phyloP scores from a whole-genome alignment of 2,329 filamentous ascomycete species.

The Thermothelomyces thermophilus region DNA sequence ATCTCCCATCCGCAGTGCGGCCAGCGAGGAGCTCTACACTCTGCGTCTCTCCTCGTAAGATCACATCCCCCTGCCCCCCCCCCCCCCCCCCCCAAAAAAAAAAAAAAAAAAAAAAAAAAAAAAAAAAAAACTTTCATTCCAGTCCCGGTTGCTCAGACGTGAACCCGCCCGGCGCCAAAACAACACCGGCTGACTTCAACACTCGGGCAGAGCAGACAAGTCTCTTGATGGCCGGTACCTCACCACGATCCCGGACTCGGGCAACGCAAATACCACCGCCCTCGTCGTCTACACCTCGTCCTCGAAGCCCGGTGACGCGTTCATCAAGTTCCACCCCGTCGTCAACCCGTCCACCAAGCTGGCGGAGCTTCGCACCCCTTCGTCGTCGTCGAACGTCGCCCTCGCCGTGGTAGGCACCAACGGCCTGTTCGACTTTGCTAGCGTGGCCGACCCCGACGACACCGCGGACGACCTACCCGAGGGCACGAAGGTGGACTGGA shows the following conservation, averaged over 20 bases:
- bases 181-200: too few relatives aligned
- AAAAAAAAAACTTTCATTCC: too few relatives aligned
- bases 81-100: neutral
- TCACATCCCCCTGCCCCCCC: neutral
- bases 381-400: slow-evolving; percentile 24
- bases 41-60: slow-evolving; percentile 24
- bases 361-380: slow-evolving; percentile 33
- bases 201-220: slow-evolving; percentile 6
- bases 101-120: neutral
- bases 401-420: slow-evolving; percentile 33
- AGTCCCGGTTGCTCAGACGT: too few relatives aligned
- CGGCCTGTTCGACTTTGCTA: slow-evolving; percentile 29
- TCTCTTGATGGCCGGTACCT: slow-evolving; percentile 31
- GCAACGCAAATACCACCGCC: slow-evolving; percentile 24
- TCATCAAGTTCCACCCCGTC: slow-evolving; percentile 27
- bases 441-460: slow-evolving; percentile 30
- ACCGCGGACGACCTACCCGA: slow-evolving; percentile 19
- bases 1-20: slow-evolving; percentile 15
- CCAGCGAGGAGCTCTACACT: slow-evolving; percentile 17
- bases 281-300: slow-evolving; percentile 31
- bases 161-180: too few relatives aligned
- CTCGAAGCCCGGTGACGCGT: slow-evolving; percentile 11
- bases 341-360: slow-evolving; percentile 25
- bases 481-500: slow-evolving; percentile 29
- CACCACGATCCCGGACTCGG: slow-evolving; percentile 3